phyloP scores from a whole-genome alignment of 345 rosid genomes.

The Lepidium sativum region DNA sequence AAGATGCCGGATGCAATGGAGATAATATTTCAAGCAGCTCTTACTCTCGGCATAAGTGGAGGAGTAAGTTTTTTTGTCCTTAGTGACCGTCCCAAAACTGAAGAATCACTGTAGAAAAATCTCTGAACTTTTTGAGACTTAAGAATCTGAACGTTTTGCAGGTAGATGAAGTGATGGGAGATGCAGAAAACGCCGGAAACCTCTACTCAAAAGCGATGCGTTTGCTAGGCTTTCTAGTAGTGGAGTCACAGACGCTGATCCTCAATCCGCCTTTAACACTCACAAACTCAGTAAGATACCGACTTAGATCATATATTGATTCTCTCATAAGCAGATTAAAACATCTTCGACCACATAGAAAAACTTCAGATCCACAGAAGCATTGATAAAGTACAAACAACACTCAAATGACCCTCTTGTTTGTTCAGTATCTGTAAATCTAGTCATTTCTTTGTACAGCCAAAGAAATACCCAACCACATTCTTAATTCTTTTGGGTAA shows the following conservation, averaged over 20 bases:
- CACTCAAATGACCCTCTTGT: neutral
- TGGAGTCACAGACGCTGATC: conserved; percentile 79
- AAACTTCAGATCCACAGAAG: conserved; percentile 41
- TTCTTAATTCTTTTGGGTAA: conserved; percentile 44
- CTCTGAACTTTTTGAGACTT: neutral
- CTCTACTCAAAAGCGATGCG: conserved; percentile 67
- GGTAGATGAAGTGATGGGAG: conserved; percentile 83
- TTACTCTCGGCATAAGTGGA: conserved; percentile 61
- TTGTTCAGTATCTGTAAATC: conserved; percentile 1
- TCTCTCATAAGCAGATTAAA: conserved; percentile 53
- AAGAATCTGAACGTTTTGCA: conserved; percentile 22
- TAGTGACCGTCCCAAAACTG: neutral
- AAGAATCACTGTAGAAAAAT: neutral
- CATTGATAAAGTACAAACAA: conserved; percentile 7
- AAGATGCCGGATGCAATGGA: conserved; percentile 99
- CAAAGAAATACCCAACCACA: neutral
- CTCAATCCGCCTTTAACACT: conserved; percentile 90
- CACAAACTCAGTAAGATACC: conserved; percentile 65
- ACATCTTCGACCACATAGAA: conserved; percentile 48
- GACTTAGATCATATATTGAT: conserved; percentile 64
- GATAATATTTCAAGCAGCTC: conserved; percentile 84
- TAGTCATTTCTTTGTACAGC: conserved; percentile 54
- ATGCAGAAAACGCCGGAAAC: conserved; percentile 52
- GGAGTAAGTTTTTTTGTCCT: conserved; percentile 49
- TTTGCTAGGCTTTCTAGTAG: conserved; percentile 63